Base-by-base conservation (phyloP, 2,329 filamentous ascomycete species). In the Pseudonectria buxi region DNA sequence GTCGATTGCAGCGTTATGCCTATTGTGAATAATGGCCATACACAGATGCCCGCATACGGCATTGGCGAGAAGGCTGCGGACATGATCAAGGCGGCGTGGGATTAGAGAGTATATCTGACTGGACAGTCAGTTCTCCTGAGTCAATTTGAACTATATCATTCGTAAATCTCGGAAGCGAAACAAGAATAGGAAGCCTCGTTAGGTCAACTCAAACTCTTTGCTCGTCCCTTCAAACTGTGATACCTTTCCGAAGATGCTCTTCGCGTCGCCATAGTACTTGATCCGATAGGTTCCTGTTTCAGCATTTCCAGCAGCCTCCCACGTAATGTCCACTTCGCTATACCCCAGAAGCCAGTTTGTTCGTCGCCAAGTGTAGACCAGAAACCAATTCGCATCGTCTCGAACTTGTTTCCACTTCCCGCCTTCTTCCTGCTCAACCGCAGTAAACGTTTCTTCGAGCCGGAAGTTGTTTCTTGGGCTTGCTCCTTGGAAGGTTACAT, bases 401-500 rank as follows among this genome's bases (percentile, higher is more conserved):
- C 78, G 71, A 3, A 92, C 74, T 27, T 66, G 69, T 7, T 59
- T 63, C 90, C 90, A 95, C 0, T 33, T 36, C 3, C 49, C 51
- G 11, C 55, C 64, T 18, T 55, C 53, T 26, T 76, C 68, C 52
- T 68, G 68, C 65, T 95, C 88, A 1, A 95, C 74, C 0, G 83
- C 76, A 0, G 81, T 81, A 58, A 79, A 95, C 0, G 87, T 94
- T 3, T 70, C 72, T 51, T 86, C 89, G 2, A 86, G 76, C 2
- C 79, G 76, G 22, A 95, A 74, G 45, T 95, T 84, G 58, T 95
- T 95, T 22, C 90, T 76, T 12, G 90, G 90, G 52, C 95, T 95
- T 1, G 89, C 89, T 12, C 82, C 90, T 3, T 90, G 76, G 58
- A 95, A 95, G 0, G 71, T 78, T 0, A 73, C 82, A 12, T 65